A percentile compares a stretch with the other conserved stretches of the same genome.
Evolutionary conservation across 2,329 filamentous ascomycete species (phyloP).

Genomic region (Colletotrichum godetiae): DNA sequence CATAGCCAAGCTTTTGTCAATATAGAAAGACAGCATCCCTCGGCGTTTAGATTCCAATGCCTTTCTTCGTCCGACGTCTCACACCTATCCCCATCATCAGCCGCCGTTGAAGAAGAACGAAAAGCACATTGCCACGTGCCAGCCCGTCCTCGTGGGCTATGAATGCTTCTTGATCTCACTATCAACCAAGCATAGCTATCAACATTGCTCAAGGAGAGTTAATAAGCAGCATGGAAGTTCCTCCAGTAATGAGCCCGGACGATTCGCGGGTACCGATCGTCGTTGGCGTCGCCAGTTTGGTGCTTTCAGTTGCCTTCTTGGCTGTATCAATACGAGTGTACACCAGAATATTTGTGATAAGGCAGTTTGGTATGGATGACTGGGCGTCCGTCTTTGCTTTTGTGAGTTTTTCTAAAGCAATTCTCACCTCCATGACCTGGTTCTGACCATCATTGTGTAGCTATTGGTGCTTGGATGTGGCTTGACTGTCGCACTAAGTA

Average conservation of each 20-base stretch:
- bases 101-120: not conserved
- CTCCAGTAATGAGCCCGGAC: conserved; percentile 16
- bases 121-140: not conserved
- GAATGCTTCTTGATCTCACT: not conserved
- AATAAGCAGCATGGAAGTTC: conserved; percentile 23
- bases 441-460: not conserved
- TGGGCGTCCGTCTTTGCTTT: conserved; percentile 39
- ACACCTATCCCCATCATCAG: not conserved
- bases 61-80: not conserved
- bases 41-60: not conserved
- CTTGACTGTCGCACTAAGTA: conserved; percentile 25
- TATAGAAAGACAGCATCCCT: conserved; percentile 11
- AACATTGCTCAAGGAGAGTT: not conserved
- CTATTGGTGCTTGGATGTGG: conserved; percentile 20
- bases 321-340: conserved; percentile 35
- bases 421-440: not conserved
- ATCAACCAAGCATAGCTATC: not conserved
- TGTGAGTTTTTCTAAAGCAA: conserved; percentile 32
- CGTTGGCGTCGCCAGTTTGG: not conserved
- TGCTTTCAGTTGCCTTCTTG: conserved; percentile 26
- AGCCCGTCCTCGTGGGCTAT: not conserved
- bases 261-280: conserved; percentile 4
- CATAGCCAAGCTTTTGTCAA: not conserved
- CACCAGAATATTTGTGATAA: conserved; percentile 39
- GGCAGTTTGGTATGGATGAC: conserved; percentile 43